phyloP scores from a whole-genome alignment of 129 eudicot genomes.

The Silybum marianum region DNA sequence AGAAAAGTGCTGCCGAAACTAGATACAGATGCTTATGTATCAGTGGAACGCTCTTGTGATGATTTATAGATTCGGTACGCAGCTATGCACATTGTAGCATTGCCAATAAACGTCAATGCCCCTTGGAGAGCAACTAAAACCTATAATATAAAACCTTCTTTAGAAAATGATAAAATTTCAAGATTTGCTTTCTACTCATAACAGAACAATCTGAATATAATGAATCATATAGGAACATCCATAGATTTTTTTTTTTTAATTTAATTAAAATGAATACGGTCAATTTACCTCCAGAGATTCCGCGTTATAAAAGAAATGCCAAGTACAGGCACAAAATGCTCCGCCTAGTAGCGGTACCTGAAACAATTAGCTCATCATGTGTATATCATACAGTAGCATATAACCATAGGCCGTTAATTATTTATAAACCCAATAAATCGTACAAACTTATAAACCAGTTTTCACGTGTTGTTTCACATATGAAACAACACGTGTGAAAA shows the following conservation, averaged over 20 bases:
- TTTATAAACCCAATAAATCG: background rate
- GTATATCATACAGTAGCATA: constrained; percentile 5
- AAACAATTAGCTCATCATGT: constrained; percentile 17
- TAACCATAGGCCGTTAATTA: background rate
- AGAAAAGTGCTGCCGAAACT: constrained; percentile 1
- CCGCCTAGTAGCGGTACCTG: constrained; percentile 96
- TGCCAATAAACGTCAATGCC: constrained; percentile 89
- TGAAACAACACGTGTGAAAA: background rate
- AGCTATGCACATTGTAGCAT: constrained; percentile 93
- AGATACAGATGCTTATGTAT: constrained; percentile 30
- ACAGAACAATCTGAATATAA: background rate
- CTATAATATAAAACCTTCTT: constrained; percentile 27
- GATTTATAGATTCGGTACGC: constrained; percentile 76
- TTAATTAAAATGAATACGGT: background rate
- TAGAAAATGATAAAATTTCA: background rate
- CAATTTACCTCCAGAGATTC: constrained; percentile 80
- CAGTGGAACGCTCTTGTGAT: constrained; percentile 57
- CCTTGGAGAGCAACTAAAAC: constrained; percentile 88
- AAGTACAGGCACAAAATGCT: constrained; percentile 97
- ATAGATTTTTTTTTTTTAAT: background rate
- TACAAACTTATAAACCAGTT: background rate
- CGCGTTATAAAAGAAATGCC: constrained; percentile 97
- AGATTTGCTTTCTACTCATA: background rate
- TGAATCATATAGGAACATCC: background rate
- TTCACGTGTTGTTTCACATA: background rate